A percentile compares a stretch with the other conserved stretches of the same genome.
Conservation (phyloP, 2,329 filamentous ascomycete genomes). For the Epichloe amarillans region DNA sequence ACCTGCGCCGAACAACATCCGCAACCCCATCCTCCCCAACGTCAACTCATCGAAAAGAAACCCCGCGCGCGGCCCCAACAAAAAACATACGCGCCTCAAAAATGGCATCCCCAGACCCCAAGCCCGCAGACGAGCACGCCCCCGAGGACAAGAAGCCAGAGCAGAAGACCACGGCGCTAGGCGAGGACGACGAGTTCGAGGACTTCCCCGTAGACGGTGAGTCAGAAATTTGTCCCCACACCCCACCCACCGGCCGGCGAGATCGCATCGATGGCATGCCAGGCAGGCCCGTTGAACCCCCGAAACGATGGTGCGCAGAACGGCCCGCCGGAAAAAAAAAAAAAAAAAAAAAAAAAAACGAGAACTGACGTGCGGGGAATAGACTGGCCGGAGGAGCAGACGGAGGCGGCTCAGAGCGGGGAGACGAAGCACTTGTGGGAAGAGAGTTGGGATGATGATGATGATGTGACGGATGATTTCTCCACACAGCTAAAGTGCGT, state of each 20-base stretch:
- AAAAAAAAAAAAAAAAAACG: background rate
- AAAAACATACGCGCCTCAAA: background rate
- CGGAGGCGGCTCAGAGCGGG: slow-evolving; percentile 62
- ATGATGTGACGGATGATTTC: slow-evolving; percentile 94
- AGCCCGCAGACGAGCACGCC: slow-evolving; percentile 17
- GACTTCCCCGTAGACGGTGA: slow-evolving; percentile 94
- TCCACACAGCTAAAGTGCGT: slow-evolving; percentile 77
- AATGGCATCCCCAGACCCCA: slow-evolving; percentile 12
- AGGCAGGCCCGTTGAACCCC: too few species aligned
- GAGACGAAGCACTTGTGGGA: slow-evolving; percentile 81
- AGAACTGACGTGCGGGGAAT: slow-evolving; percentile 1
- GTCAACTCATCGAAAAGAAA: background rate
- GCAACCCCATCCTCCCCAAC: background rate
- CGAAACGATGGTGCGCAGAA: background rate
- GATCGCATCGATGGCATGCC: background rate
- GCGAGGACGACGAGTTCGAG: slow-evolving; percentile 98
- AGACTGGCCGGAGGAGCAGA: slow-evolving; percentile 93
- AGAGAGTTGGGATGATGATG: slow-evolving; percentile 99
- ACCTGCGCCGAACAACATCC: too few species aligned
- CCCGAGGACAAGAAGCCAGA: slow-evolving; percentile 19
- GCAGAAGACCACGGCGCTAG: slow-evolving; percentile 52
- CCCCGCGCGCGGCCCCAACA: background rate
- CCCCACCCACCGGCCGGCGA: too few species aligned
- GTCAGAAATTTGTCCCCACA: slow-evolving; percentile 6
- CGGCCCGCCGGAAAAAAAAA: background rate